Evolutionary conservation across 2,329 filamentous ascomycete species (phyloP), one percentile per base, ranked within the genome.

Genomic region (Penicillium sp.): DNA sequence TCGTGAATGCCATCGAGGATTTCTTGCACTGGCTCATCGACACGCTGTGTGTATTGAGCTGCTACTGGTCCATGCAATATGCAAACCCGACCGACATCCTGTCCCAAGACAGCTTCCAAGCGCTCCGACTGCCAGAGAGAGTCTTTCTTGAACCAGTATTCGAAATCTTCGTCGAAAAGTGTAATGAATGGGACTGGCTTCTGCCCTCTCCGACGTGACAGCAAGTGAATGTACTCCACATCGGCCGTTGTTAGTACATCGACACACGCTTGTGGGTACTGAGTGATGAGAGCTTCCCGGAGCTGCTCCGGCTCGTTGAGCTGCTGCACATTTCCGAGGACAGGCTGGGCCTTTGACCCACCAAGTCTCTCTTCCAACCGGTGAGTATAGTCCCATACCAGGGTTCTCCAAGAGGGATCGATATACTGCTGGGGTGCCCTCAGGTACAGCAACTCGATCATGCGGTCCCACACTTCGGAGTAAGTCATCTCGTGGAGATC

Each of bases 121-220:
- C 97, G 92, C 75, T 97, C 93, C 0, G 93, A 96, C 76, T 97
- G 93, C 93, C 93, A 97, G 11, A 97, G 82, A 0, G 93, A 97
- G 72, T 97, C 93, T 79, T 97, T 97, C 84, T 97, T 97, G 87
- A 97, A 97, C 79, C 90, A 97, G 76, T 93, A 95, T 71, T 97
- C 93, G 63, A 97, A 97, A 70, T 92, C 94, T 57, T 94, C 90
- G 64, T 97, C 92, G 9, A 97, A 82, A 18, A 88, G 82, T 3
- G 93, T 93, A 22, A 97, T 90, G 69, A 97, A 97, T 1, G 92
- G 93, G 16, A 93, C 89, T 1, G 93, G 93, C 81, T 97, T 97
- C 79, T 97, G 92, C 24, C 87, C 87, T 43, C 88, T 89, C 34
- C 90, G 86, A 76, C 92, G 86, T 80, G 91, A 96, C 40, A 97